Evolutionary conservation across 2,329 filamentous ascomycete species (phyloP), one percentile per base, ranked within the genome.

Genomic region (Chrysoporthe deuterocubensis): DNA sequence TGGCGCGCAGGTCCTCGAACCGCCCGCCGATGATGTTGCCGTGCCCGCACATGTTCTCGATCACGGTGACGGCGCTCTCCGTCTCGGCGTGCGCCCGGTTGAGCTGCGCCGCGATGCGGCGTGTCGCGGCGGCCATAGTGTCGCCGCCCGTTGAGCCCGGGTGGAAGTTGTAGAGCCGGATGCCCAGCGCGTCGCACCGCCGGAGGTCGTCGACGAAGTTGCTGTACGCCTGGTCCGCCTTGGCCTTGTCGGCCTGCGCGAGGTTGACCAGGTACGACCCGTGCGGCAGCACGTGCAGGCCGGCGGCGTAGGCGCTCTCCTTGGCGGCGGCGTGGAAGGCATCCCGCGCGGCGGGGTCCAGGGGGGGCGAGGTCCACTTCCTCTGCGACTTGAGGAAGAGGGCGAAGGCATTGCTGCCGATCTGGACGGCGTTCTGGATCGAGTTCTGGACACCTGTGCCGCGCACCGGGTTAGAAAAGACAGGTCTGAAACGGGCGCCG

Each of bases 241-340:
- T 96, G 50, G 85, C 85, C 37, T 87, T 78, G 75, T 98, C 94
- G 4, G 89, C 85, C 75, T 97, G 93, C 0, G 96, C 96, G 6
- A 99, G 88, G 76, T 99, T 99, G 75, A 99, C 94, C 8, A 99
- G 90, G 78, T 99, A 99, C 1, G 93, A 97, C 44, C 96, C 96
- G 77, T 99, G 96, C 0, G 96, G 96, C 1, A 99, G 88, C 74
- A 94, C 87, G 79, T 93, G 90, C 76, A 88, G 87, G 67, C 83
- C 84, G 7, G 89, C 86, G 74, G 92, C 89, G 78, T 95, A 97
- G 62, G 82, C 81, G 76, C 95, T 89, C 62, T 89, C 81, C 62
- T 87, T 83, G 75, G 93, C 92, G 43, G 88, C 81, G 56, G 84
- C 83, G 66, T 86, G 86, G 80, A 98, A 99, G 50, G 88, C 85